phyloP scores from a whole-genome alignment of 73 alveolate species.

The Tetrahymena thermophila region DNA sequence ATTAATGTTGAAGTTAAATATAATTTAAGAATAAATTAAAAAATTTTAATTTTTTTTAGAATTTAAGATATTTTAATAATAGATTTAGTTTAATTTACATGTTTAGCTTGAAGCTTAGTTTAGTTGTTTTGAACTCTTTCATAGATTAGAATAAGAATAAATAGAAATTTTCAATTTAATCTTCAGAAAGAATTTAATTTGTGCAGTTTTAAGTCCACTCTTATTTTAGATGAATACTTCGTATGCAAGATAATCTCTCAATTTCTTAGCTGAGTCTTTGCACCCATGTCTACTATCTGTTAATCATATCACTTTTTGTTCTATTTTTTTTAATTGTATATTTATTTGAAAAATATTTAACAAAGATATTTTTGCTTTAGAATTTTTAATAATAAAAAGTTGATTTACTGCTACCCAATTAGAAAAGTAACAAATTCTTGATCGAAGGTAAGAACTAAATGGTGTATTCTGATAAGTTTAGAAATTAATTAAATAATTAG shows the following conservation, averaged over 20 bases:
- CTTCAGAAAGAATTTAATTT: not conserved
- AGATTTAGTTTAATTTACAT: not conserved
- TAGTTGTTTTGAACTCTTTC: not conserved
- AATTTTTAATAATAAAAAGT: not conserved
- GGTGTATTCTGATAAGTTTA: not conserved
- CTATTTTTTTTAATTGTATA: not conserved
- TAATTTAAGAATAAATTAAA: no score
- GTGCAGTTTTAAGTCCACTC: not conserved
- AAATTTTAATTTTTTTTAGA: not conserved
- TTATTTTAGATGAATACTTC: not conserved
- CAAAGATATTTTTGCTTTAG: not conserved
- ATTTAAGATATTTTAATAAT: not conserved
- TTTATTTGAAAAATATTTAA: not conserved
- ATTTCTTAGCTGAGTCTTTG: not conserved
- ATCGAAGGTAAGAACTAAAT: not conserved
- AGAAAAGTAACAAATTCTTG: not conserved
- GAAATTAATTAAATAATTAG: not conserved
- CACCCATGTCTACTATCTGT: not conserved
- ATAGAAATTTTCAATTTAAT: not conserved
- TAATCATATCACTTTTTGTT: not conserved
- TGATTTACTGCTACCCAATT: not conserved
- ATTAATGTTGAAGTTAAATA: no score
- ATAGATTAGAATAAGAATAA: not conserved
- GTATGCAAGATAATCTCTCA: not conserved
- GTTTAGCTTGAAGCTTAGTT: not conserved